Evolutionary conservation across 1,284 basidiomycete genomes (phyloP), one percentile per base, ranked within the genome.

Genomic region (Malassezia brasiliensis): DNA sequence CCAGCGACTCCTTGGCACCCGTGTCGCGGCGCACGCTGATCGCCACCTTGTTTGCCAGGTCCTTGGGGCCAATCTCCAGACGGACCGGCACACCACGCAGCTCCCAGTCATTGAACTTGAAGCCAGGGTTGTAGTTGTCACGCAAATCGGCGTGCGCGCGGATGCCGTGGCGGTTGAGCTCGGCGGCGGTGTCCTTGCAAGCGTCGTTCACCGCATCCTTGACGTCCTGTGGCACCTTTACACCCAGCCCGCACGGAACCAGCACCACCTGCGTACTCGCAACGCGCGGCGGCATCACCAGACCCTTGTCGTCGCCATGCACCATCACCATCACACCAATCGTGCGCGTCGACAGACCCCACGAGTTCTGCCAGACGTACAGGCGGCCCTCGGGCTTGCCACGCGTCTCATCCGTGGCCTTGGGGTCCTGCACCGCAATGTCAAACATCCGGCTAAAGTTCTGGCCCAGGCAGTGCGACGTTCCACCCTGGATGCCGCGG

Each of bases 241-340:
- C 67, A 84, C 87, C 61, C 66, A 96, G 84, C 52, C 93, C 93
- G 65, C 88, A 90, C 12, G 94, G 94, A 42, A 99, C 85, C 63
- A 99, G 79, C 46, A 94, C 81, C 48, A 85, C 90, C 78, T 99
- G 93, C 22, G 93, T 77, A 63, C 83, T 83, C n/a, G 93, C 89
- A 20, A 98, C 93, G 25, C 89, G 82, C 52, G 93, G 93, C 31
- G 93, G 94, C 61, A 96, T 83, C 12, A 98, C 91, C 61, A 99
- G 78, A 42, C 93, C 93, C 74, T 96, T 88, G 76, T 99, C 89
- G 77, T 99, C 94, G 50, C 93, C 93, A 75, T 99, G 94, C 10
- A 90, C 84, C 93, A 99, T 99, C 71, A 96, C 91, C 90, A 96
- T 96, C 58, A 96, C 89, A 75, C 93, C 93, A 67, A 99, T 90